phyloP scores from a whole-genome alignment of 495 filamentous ascomycete species.

The Xylona heveae region DNA sequence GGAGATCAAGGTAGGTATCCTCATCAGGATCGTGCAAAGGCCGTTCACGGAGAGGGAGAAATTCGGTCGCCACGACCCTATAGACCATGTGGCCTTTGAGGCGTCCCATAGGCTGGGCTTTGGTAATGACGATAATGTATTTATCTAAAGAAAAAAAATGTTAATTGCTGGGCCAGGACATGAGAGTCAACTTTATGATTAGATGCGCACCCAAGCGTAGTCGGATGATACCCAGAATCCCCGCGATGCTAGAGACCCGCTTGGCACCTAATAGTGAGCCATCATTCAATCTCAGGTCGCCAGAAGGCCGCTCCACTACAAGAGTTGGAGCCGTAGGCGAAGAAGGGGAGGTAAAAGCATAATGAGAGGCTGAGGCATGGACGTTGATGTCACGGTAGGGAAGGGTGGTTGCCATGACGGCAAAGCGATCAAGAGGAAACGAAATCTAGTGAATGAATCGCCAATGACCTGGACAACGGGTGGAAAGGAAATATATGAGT shows the following conservation, averaged over 20 bases:
- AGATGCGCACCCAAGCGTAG: constrained; percentile 54
- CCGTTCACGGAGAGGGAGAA: constrained; percentile 83
- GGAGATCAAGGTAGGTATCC: constrained; percentile 63
- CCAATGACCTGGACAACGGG: neutral
- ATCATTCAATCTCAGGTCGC: constrained; percentile 70
- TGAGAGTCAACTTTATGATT: constrained; percentile 4
- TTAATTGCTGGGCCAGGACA: no score
- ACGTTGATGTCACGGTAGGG: constrained; percentile 95
- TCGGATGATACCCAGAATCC: constrained; percentile 80
- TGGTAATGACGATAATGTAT: constrained; percentile 91
- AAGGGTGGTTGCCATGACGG: constrained; percentile 36
- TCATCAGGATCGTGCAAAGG: constrained; percentile 81
- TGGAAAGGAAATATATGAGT: no score
- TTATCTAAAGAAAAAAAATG: constrained; percentile 57
- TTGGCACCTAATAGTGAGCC: constrained; percentile 49
- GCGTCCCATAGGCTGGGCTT: constrained; percentile 73
- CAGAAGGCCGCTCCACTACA: constrained; percentile 78
- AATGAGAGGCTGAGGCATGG: constrained; percentile 72
- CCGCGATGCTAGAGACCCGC: constrained; percentile 79
- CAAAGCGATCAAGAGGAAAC: no score
- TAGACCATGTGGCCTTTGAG: constrained; percentile 88
- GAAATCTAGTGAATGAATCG: neutral
- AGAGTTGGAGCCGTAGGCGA: constrained; percentile 72
- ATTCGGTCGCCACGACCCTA: constrained; percentile 75
- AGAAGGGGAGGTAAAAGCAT: constrained; percentile 92